Conservation (phyloP, 106 monocot species). For the Dendrobium officinale region DNA sequence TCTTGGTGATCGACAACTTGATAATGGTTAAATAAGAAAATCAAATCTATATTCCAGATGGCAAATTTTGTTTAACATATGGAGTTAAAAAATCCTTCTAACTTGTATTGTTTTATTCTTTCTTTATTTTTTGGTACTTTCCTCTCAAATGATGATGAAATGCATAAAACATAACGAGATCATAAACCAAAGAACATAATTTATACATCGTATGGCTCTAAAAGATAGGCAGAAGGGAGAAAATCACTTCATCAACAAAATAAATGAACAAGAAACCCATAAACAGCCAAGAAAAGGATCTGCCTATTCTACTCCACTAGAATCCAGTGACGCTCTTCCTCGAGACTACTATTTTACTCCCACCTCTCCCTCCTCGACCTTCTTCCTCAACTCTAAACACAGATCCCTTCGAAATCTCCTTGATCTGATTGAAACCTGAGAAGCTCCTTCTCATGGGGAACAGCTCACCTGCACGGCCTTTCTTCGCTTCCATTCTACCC, state of each 20-base stretch:
- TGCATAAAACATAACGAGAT: no score
- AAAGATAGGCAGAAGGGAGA: background rate
- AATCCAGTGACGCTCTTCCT: conserved; percentile 6
- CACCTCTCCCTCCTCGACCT: background rate
- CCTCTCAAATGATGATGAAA: no score
- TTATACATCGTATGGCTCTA: no score
- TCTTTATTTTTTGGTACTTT: no score
- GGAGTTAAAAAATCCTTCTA: no score
- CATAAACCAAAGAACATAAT: no score
- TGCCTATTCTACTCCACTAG: background rate
- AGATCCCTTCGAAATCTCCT: background rate
- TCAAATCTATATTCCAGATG: no score
- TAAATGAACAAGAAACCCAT: background rate
- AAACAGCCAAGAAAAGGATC: no score
- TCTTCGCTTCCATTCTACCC: background rate
- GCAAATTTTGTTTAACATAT: no score
- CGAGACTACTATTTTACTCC: background rate
- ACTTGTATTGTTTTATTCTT: no score
- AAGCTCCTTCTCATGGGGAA: conserved; percentile 4
- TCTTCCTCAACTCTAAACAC: background rate
- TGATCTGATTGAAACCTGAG: conserved; percentile 4
- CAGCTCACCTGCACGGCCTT: background rate
- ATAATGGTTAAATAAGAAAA: no score
- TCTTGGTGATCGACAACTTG: no score
- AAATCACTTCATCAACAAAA: background rate